Evolutionary conservation across 108 stramenopile genomes (phyloP), one percentile per base, ranked within the genome.

Genomic region (Aurantiochytrium sp.): DNA sequence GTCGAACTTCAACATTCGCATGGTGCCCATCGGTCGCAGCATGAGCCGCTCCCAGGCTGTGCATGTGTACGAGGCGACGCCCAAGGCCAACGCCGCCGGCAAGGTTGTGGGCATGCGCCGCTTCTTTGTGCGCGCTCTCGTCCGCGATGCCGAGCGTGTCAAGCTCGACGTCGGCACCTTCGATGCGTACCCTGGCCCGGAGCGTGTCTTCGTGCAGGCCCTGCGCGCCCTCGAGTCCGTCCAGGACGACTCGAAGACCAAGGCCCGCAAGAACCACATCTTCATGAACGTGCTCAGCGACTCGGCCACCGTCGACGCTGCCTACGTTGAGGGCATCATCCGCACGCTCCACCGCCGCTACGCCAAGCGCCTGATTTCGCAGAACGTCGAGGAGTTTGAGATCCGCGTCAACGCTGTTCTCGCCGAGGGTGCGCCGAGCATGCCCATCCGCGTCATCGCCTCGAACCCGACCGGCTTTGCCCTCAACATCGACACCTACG

Each of bases 401-500:
- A 95, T 97, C 8, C 96, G 96, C 89, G 93, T 98, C 87, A 95
- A 96, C n/a, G 96, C 96, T 89, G 91, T 94, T 10, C 76, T 97
- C 51, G 92, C 92, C 6, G 87, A 88, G 51, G 97, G 94, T 64
- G 95, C 96, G 47, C 95, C 94, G 21, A 96, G 97, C 3, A 95
- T 98, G 72, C 94, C 97, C 42, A 89, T 99, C 5, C 96, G 99
- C 8, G 87, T 99, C 73, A 95, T 98, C 60, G 96, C 96, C 25
- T 96, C 97, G 72, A 99, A 98, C 91, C 98, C 98, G 8, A 98
- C 99, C 6, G 98, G 98, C 5, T 98, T 94, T 92, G 98, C 98
- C 44, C 96, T 97, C 29, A 95, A 97, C 19, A 94, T 99, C 90
- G 97, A 96, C 72, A 96, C 97, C 5, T 99, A 99, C 90, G 97